A percentile compares a stretch with the other conserved stretches of the same genome.
Conservation (phyloP, 108 stramenopile genomes). For the Heterococcus sp. region DNA sequence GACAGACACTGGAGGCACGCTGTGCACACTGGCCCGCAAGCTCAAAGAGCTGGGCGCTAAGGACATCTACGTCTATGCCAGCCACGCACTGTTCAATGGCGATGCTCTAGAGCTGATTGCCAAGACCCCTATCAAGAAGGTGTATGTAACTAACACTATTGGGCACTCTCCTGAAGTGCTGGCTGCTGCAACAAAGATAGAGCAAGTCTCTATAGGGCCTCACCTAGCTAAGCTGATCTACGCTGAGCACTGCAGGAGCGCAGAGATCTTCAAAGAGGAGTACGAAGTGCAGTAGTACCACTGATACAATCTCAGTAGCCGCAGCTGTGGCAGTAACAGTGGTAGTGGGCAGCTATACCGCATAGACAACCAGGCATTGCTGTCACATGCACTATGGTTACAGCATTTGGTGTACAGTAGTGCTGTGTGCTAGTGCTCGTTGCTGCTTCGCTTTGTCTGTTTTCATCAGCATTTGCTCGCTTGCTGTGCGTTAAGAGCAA, state of each 20-base stretch:
- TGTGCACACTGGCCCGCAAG: slow-evolving; percentile 21
- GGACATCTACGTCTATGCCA: slow-evolving; percentile 31
- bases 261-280: slow-evolving; percentile 25
- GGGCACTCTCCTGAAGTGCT: background rate
- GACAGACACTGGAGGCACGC: slow-evolving; percentile 48
- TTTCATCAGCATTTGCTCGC: no score
- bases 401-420: no score
- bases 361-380: no score
- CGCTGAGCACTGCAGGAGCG: slow-evolving; percentile 19
- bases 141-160: slow-evolving; percentile 21
- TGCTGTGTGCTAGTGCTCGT: no score
- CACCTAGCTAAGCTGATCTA: slow-evolving; percentile 35
- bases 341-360: no score
- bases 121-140: background rate
- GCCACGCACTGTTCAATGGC: slow-evolving; percentile 43
- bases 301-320: no score
- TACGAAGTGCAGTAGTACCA: slow-evolving; percentile 20
- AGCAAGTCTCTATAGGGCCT: slow-evolving; percentile 4
- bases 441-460: no score
- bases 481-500: no score
- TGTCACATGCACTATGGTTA: no score
- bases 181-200: background rate
- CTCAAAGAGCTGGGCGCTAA: slow-evolving; percentile 25
- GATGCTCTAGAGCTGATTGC: slow-evolving; percentile 36
- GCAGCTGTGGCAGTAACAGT: no score